These are phyloP conservation scores for Neofusicoccum laricinum DNA, from an alignment of 2,329 filamentous ascomycete species.

Conservation along the genomic window DNA sequence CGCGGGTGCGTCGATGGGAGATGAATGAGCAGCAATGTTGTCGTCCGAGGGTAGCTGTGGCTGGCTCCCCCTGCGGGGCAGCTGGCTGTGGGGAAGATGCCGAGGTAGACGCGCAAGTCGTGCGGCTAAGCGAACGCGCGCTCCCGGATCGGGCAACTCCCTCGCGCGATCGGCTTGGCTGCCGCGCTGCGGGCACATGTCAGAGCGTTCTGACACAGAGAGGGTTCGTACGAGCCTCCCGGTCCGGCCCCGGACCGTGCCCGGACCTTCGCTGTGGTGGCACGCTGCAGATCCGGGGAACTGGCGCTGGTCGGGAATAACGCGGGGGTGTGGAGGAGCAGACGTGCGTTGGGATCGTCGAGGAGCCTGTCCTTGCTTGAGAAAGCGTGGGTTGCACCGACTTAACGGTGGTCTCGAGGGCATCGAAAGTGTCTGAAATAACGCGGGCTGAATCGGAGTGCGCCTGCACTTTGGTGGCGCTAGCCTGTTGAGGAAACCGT, in stretches of 20 bases:
- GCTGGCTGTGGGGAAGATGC: background rate
- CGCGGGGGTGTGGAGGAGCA: too few species aligned
- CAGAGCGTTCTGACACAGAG: too few species aligned
- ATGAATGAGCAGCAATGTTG: background rate
- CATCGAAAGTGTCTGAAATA: background rate
- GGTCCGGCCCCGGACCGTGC: too few species aligned
- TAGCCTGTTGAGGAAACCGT: background rate
- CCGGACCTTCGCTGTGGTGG: too few species aligned
- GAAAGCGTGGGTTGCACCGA: background rate
- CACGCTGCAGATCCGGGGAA: background rate
- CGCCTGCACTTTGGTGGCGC: background rate
- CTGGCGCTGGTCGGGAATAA: too few species aligned
- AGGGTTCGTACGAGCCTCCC: background rate
- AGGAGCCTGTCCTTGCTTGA: background rate
- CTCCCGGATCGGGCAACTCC: too few species aligned
- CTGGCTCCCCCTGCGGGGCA: background rate
- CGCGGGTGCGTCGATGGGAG: background rate
- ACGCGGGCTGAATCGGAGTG: background rate
- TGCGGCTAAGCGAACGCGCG: too few species aligned
- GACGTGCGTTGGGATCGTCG: too few species aligned
- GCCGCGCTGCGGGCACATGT: too few species aligned
- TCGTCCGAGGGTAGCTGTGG: background rate
- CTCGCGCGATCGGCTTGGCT: too few species aligned
- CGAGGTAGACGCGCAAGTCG: constrained; percentile 1
- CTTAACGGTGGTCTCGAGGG: background rate